Percentiles rank a stretch among this genome's conserved stretches.
These are phyloP conservation scores for Bjerkandera adusta DNA, from an alignment of 1,284 basidiomycete genomes.

Conservation along the genomic window DNA sequence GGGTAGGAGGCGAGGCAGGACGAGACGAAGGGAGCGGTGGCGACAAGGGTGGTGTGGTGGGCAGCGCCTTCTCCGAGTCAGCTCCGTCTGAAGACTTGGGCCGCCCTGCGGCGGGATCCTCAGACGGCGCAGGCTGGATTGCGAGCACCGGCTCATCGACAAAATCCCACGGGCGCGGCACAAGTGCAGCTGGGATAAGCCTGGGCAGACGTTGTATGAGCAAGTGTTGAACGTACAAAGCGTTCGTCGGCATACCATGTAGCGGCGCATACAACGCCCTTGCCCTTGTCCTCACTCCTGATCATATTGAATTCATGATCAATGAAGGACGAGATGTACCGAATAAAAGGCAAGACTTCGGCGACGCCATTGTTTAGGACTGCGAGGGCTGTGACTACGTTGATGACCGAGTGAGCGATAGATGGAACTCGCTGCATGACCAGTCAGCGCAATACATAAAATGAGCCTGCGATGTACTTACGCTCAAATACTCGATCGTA, in stretches of 20 bases:
- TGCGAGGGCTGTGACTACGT: slow-evolving; percentile 69
- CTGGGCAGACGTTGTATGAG: slow-evolving; percentile 34
- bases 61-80: slow-evolving; percentile 3
- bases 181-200: slow-evolving; percentile 76
- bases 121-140: slow-evolving; percentile 3
- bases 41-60: slow-evolving; percentile 3
- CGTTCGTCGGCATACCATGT: slow-evolving; percentile 56
- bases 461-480: slow-evolving; percentile 36
- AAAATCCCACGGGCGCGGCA: slow-evolving; percentile 78
- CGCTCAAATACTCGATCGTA: slow-evolving; percentile 56
- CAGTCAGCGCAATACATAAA: background rate
- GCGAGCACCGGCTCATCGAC: slow-evolving; percentile 35
- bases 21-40: slow-evolving; percentile 3
- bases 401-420: slow-evolving; percentile 59
- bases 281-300: slow-evolving; percentile 58
- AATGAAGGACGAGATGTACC: slow-evolving; percentile 73
- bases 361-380: slow-evolving; percentile 67
- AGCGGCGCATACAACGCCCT: slow-evolving; percentile 79
- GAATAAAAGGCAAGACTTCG: slow-evolving; percentile 76
- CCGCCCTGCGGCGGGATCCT: background rate
- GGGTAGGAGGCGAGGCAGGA: slow-evolving; percentile 9
- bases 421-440: slow-evolving; percentile 51
- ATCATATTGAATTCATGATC: slow-evolving; percentile 70
- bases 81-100: slow-evolving; percentile 4
- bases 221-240: slow-evolving; percentile 3